Evolutionary conservation across 192 early-diverging fungal genomes (phyloP).

Genomic region (Lunasporangiospora selenospora): DNA sequence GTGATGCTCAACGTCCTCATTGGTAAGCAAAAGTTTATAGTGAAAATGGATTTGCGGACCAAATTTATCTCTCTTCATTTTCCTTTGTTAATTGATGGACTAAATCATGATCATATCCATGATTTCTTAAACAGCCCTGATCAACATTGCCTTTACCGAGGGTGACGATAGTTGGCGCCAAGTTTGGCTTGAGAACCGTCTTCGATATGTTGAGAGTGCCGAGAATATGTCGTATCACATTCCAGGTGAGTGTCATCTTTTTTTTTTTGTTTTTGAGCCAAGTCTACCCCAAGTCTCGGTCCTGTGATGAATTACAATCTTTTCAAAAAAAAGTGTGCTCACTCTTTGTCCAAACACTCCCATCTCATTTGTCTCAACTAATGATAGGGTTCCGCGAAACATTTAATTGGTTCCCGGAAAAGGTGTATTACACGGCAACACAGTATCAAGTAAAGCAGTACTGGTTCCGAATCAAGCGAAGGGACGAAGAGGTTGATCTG

Average conservation of each 20-base stretch:
- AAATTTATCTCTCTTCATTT: too few relatives aligned
- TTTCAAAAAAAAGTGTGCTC: too few relatives aligned
- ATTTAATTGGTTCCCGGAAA: constrained; percentile 10
- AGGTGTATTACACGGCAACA: constrained; percentile 17
- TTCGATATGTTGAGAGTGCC: constrained; percentile 4
- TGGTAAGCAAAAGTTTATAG: constrained; percentile 4
- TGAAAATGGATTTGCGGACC: too few relatives aligned
- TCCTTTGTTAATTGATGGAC: neutral
- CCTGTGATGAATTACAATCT: too few relatives aligned
- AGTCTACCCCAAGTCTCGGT: too few relatives aligned
- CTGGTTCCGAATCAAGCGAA: too few relatives aligned
- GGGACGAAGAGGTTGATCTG: too few relatives aligned
- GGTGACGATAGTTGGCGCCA: constrained; percentile 5
- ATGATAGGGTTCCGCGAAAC: constrained; percentile 20
- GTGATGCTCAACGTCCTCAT: constrained; percentile 31
- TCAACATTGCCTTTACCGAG: constrained; percentile 4
- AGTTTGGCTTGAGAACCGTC: constrained; percentile 3
- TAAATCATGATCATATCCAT: neutral
- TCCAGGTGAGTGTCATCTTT: too few relatives aligned
- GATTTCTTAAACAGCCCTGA: neutral
- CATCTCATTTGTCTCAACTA: neutral
- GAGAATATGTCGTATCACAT: constrained; percentile 5
- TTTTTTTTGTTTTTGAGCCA: too few relatives aligned
- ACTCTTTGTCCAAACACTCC: neutral
- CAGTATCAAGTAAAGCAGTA: constrained; percentile 6